A percentile compares a stretch with the other conserved stretches of the same genome.
Evolutionary conservation across 2,329 filamentous ascomycete species (phyloP).

Genomic region (Aspergillus ustus): DNA sequence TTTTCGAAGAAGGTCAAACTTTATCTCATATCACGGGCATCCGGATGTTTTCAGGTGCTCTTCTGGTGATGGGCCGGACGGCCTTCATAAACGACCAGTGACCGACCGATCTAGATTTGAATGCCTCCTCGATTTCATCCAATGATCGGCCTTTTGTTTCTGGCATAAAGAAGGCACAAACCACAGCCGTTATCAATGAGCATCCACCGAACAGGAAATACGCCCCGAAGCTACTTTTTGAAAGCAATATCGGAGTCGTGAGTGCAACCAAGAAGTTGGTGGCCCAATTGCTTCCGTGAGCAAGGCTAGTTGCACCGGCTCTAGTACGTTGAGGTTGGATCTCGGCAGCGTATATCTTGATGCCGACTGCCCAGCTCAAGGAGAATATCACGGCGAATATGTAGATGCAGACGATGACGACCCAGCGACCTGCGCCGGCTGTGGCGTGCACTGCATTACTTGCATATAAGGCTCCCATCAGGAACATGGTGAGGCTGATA

Average conservation of each 20-base stretch:
- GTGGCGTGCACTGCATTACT: constrained; percentile 33
- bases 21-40: constrained; percentile 2
- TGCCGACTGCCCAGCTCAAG: constrained; percentile 58
- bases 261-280: constrained; percentile 53
- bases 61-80: constrained; percentile 2
- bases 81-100: constrained; percentile 13
- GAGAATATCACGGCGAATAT: constrained; percentile 36
- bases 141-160: constrained; percentile 56
- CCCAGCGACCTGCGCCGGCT: constrained; percentile 36
- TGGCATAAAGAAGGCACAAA: constrained; percentile 53
- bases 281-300: constrained; percentile 58
- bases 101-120: constrained; percentile 35
- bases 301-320: constrained; percentile 59
- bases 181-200: constrained; percentile 43
- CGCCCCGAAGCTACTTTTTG: constrained; percentile 48
- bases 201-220: constrained; percentile 55
- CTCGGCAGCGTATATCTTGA: constrained; percentile 62
- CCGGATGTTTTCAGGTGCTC: constrained; percentile 5
- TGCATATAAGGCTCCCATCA: constrained; percentile 41
- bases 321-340: constrained; percentile 62
- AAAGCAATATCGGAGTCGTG: constrained; percentile 49
- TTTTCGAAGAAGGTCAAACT: neutral
- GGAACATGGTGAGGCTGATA: constrained; percentile 48
- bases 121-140: constrained; percentile 56
- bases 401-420: constrained; percentile 36